Evolutionary conservation across 2,329 filamentous ascomycete genomes (phyloP), one percentile per base, ranked within the genome.

Genomic region (Whalleya microplaca): DNA sequence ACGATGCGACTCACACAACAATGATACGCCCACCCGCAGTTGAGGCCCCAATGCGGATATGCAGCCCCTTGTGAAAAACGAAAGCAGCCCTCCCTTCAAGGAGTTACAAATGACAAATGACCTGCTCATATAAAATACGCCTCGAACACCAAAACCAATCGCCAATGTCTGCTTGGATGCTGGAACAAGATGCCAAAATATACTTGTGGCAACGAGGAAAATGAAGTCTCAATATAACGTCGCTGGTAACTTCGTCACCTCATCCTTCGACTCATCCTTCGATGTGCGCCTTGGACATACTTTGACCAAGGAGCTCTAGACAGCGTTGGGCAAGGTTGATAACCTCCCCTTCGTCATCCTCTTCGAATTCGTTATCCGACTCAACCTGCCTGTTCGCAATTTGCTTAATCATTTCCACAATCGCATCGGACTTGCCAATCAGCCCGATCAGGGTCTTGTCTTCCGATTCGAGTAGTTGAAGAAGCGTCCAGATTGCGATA

Each of bases 401-500:
- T 62, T 86, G 85, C 73, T 90, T 91, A 61, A 98, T 95, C 83
- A 96, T 92, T 60, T 91, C 86, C 54, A 97, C 90, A 64, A 99
- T 90, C 64, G 96, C 92, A 62, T 94, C 90, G 1, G 92, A 93
- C 70, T 94, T 90, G 66, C 91, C 88, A 65, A 99, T 97, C 47
- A 92, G 86, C 48, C 88, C 87, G 61, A 97, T 89, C n/a, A 99
- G 81, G 53, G 86, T 89, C 75, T 90, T 88, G 71, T 99, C 94
- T 72, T 96, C 93, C 0, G 94, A 97, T 75, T 99, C 95, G 48
- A 99, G 87, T 3, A 99, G 84, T 72, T 99, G 95, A 2, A 99
- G 84, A 46, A 99, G 78, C 1, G 95, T 99, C 95, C 95, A 99
- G 62, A 98, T 96, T 48, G 95, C 95, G 70, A 99, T 99, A 72